Percentiles rank a stretch among this genome's conserved stretches.
These are phyloP conservation scores for Irpex lacteus DNA, from an alignment of 1,284 basidiomycete genomes.

Conservation along the genomic window DNA sequence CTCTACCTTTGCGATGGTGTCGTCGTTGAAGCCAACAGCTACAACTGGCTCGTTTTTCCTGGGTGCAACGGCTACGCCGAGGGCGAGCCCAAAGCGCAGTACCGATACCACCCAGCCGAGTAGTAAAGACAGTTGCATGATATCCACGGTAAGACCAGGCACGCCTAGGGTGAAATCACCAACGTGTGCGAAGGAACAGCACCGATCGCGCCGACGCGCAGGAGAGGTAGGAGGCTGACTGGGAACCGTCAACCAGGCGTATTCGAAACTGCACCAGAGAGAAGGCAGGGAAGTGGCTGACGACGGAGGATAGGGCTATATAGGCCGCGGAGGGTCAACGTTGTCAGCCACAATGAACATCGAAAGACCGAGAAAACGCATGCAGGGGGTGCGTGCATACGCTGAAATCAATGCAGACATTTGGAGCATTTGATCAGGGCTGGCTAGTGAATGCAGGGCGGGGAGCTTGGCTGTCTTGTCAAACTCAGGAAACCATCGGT, in stretches of 20 bases:
- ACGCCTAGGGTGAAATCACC: not conserved
- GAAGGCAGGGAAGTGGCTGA: not conserved
- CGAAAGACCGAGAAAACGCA: not conserved
- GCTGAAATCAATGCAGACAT: not conserved
- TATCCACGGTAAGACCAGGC: not conserved
- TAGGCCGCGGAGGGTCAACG: not conserved
- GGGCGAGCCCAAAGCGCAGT: not conserved
- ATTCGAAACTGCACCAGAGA: not conserved
- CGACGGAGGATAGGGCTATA: not conserved
- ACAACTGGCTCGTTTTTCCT: not conserved
- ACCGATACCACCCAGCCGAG: not conserved
- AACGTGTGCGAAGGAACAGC: not conserved
- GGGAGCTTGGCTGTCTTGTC: not conserved
- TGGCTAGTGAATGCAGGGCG: not conserved
- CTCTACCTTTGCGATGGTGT: constrained; percentile 20
- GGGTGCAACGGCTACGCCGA: not conserved
- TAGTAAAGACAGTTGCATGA: not conserved
- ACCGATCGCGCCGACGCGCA: not conserved
- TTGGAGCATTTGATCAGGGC: not conserved
- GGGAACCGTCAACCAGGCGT: not conserved
- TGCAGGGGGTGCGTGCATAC: not conserved
- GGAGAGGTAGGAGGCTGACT: not conserved
- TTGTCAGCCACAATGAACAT: not conserved
- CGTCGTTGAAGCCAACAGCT: constrained; percentile 18
- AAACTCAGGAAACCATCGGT: too few species aligned